These are phyloP conservation scores for Aspergillaceae sp. DNA, from an alignment of 2,329 filamentous ascomycete genomes.

Conservation along the genomic window DNA sequence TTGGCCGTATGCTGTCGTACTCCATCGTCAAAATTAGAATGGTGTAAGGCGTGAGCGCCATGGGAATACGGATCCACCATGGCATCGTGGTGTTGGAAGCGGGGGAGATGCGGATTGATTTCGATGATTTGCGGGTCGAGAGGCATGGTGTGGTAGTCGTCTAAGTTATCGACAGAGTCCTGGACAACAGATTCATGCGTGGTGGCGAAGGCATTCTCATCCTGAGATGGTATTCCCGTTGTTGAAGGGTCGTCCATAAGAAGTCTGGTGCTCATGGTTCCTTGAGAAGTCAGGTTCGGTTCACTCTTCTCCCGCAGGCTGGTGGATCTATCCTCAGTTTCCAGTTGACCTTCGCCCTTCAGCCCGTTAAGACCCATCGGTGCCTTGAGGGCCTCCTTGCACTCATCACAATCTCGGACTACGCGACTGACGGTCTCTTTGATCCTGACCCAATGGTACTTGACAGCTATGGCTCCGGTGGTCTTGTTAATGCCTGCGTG, in stretches of 20 bases:
- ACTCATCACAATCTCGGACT: conserved; percentile 83
- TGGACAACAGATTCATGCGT: conserved; percentile 25
- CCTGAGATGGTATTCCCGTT: conserved; percentile 11
- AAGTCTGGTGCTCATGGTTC: conserved; percentile 8
- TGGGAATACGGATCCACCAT: conserved; percentile 29
- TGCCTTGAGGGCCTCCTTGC: conserved; percentile 67
- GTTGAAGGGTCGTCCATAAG: conserved; percentile 15
- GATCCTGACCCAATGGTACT: conserved; percentile 95
- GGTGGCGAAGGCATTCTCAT: conserved; percentile 26
- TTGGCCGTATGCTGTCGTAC: conserved; percentile 30
- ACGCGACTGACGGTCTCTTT: conserved; percentile 95
- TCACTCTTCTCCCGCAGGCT: conserved; percentile 7
- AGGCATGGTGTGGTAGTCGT: conserved; percentile 44
- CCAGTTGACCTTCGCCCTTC: conserved; percentile 19
- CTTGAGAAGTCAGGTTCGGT: conserved; percentile 6
- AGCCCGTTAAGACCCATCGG: conserved; percentile 25
- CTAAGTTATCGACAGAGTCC: conserved; percentile 30
- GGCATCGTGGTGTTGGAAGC: conserved; percentile 31
- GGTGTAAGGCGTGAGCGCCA: conserved; percentile 21
- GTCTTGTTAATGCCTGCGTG: conserved; percentile 98
- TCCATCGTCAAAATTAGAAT: conserved; percentile 30
- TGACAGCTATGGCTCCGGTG: conserved; percentile 84
- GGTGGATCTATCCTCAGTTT: conserved; percentile 8
- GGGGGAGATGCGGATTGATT: conserved; percentile 36
- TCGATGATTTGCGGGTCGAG: conserved; percentile 56